Evolutionary conservation across 768 basidiomycete genomes (phyloP).

Genomic region (Amanita phalloides): DNA sequence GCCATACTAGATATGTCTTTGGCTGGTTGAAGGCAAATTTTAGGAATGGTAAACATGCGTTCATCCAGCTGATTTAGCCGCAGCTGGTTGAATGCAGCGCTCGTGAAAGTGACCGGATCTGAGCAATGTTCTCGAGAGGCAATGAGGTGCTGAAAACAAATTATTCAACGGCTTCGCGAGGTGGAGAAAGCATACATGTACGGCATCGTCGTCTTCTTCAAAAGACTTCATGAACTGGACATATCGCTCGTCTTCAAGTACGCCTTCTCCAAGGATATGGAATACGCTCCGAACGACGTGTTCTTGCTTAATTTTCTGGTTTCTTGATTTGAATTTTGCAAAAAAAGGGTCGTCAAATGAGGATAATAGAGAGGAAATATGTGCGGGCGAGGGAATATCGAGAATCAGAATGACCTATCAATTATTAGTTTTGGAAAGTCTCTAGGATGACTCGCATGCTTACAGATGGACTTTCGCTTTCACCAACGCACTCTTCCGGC

Average conservation of each 20-base stretch:
- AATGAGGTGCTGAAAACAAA: slow-evolving; percentile 53
- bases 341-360: slow-evolving; percentile 40
- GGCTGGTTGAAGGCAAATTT: slow-evolving; percentile 32
- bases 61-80: slow-evolving; percentile 63
- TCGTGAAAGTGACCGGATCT: slow-evolving; percentile 66
- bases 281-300: slow-evolving; percentile 45
- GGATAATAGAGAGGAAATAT: slow-evolving; percentile 41
- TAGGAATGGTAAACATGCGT: slow-evolving; percentile 61
- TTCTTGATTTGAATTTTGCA: slow-evolving; percentile 33
- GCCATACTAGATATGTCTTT: slow-evolving; percentile 28
- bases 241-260: slow-evolving; percentile 63
- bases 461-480: slow-evolving; percentile 40
- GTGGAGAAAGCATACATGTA: slow-evolving; percentile 31
- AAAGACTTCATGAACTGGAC: slow-evolving; percentile 64
- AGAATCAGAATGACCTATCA: slow-evolving; percentile 53
- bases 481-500: slow-evolving; percentile 51
- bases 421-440: neutral
- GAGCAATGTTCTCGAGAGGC: slow-evolving; percentile 50
- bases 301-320: slow-evolving; percentile 26
- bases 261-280: slow-evolving; percentile 62
- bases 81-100: slow-evolving; percentile 61
- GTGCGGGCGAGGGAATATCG: slow-evolving; percentile 54
- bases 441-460: slow-evolving; percentile 6
- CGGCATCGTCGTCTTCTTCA: slow-evolving; percentile 22
- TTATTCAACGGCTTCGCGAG: neutral